These are phyloP conservation scores for Cajanus cajan DNA, from an alignment of 306 rosid genomes.

Conservation along the genomic window DNA sequence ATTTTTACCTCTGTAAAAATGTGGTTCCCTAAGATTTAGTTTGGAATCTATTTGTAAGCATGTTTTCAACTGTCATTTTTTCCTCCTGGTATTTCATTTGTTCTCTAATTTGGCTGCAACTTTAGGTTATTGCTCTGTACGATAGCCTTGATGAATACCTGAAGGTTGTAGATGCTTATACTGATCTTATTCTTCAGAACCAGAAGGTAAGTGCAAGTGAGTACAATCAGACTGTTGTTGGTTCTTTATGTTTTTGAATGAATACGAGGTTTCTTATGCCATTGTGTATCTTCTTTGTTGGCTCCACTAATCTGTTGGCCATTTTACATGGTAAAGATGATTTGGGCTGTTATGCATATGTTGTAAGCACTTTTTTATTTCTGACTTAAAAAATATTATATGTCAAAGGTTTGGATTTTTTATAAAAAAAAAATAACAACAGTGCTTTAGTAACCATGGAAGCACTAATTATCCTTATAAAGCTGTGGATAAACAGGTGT, in stretches of 20 bases:
- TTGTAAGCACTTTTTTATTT: conserved; percentile 6
- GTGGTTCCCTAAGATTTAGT: neutral
- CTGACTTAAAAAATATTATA: neutral
- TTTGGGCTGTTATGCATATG: conserved; percentile 10
- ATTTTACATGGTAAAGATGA: conserved; percentile 18
- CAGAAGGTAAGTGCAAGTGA: conserved; percentile 58
- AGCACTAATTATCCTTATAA: neutral
- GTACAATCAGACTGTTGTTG: conserved; percentile 14
- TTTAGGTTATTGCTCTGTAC: conserved; percentile 63
- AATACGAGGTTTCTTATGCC: conserved; percentile 3
- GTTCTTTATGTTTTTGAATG: neutral
- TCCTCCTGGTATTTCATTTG: conserved; percentile 11
- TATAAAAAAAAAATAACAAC: neutral
- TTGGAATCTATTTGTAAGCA: conserved; percentile 6
- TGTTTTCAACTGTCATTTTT: conserved; percentile 12
- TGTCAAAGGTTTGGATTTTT: neutral
- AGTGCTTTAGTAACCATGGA: neutral
- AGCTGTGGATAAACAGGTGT: neutral
- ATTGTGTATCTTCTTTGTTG: conserved; percentile 3
- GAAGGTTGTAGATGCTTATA: conserved; percentile 88
- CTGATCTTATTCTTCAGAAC: conserved; percentile 79
- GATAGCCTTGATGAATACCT: conserved; percentile 73
- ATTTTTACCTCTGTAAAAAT: neutral
- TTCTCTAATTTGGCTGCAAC: conserved; percentile 32
- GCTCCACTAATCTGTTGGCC: conserved; percentile 8